These are phyloP conservation scores for Flaveria ramosissima DNA, from an alignment of 129 eudicot species.

Conservation along the genomic window DNA sequence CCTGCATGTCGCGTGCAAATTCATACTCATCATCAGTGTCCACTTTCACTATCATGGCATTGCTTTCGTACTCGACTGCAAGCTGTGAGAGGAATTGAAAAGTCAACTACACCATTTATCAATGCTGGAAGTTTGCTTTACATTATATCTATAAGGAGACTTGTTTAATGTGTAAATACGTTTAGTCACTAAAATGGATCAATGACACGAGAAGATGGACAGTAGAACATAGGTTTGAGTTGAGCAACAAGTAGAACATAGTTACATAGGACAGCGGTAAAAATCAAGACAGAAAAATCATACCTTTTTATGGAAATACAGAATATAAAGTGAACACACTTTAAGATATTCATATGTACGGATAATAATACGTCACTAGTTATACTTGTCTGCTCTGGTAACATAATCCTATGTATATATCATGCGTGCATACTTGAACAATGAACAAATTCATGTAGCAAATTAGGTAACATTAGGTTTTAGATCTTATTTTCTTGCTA, in stretches of 20 bases:
- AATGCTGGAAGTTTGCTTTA: too few species aligned
- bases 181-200: too few species aligned
- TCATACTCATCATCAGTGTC: conserved; percentile 97
- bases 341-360: not conserved
- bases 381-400: not conserved
- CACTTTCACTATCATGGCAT: conserved; percentile 82
- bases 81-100: conserved; percentile 48
- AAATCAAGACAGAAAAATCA: not conserved
- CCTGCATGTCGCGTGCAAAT: conserved; percentile 98
- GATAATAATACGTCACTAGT: not conserved
- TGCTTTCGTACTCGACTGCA: conserved; percentile 91
- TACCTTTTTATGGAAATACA: not conserved
- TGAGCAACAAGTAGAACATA: not conserved
- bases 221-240: too few species aligned
- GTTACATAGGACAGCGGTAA: not conserved
- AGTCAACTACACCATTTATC: too few species aligned
- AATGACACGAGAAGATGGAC: too few species aligned
- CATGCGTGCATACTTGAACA: not conserved
- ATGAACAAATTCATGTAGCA: not conserved
- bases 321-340: not conserved
- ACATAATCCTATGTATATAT: not conserved
- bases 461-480: not conserved
- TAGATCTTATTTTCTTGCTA: not conserved
- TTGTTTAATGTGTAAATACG: too few species aligned
- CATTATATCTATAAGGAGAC: too few species aligned